phyloP scores from a whole-genome alignment of 2,329 filamentous ascomycete species.

The Orbilia oligospora region DNA sequence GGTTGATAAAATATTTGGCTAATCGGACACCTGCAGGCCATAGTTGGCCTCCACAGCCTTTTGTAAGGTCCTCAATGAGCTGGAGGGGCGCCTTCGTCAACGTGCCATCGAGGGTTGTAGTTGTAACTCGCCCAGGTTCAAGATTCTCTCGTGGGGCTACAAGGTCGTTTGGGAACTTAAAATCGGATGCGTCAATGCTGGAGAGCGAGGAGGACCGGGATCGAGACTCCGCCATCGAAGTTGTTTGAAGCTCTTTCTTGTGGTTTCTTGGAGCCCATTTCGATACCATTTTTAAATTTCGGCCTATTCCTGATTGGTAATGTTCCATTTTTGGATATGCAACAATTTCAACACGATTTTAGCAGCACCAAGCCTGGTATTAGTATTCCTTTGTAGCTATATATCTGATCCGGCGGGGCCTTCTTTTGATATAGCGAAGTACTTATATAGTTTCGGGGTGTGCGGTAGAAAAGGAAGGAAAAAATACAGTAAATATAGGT shows the following conservation, averaged over 20 bases:
- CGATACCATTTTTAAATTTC: background rate
- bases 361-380: too few relatives aligned
- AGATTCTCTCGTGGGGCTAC: conserved; percentile 52
- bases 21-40: conserved; percentile 96
- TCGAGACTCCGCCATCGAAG: conserved; percentile 33
- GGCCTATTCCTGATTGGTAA: conserved; percentile 10
- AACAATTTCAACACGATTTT: conserved; percentile 25
- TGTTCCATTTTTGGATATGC: conserved; percentile 24
- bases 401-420: too few relatives aligned
- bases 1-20: conserved; percentile 83
- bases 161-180: conserved; percentile 55
- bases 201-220: conserved; percentile 57
- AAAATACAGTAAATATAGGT: too few relatives aligned
- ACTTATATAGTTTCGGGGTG: too few relatives aligned
- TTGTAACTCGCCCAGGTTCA: conserved; percentile 66
- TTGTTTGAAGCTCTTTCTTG: conserved; percentile 17
- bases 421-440: too few relatives aligned
- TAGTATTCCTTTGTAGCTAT: too few relatives aligned
- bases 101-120: conserved; percentile 79
- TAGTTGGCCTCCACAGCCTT: conserved; percentile 91
- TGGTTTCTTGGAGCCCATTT: background rate
- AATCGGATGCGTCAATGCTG: conserved; percentile 49
- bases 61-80: conserved; percentile 86
- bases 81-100: conserved; percentile 76
- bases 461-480: too few relatives aligned